Evolutionary conservation across 257 asterid species (phyloP).

Genomic region (Nicotiana sylvestris): DNA sequence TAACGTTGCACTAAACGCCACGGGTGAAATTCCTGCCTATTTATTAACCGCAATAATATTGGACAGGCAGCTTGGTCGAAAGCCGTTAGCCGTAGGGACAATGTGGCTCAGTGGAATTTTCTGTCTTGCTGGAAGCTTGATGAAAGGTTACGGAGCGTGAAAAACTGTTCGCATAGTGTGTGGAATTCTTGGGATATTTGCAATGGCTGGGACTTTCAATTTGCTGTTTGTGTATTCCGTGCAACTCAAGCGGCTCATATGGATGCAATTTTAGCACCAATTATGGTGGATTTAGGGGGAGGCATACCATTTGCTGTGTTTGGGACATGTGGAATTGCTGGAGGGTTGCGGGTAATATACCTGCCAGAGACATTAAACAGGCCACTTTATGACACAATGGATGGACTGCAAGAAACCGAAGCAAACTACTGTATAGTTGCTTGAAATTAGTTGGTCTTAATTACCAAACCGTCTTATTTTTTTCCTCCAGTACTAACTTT

Average conservation of each 20-base stretch:
- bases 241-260: slow-evolving; percentile 74
- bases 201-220: slow-evolving; percentile 84
- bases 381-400: slow-evolving; percentile 73
- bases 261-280: slow-evolving; percentile 74
- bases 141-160: slow-evolving; percentile 24
- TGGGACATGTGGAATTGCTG: slow-evolving; percentile 58
- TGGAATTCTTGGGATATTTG: slow-evolving; percentile 64
- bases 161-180: slow-evolving; percentile 39
- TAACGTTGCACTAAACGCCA: slow-evolving; percentile 58
- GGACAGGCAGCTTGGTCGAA: slow-evolving; percentile 48
- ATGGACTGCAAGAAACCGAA: slow-evolving; percentile 57
- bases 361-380: slow-evolving; percentile 68
- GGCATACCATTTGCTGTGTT: slow-evolving; percentile 56
- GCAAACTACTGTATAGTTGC: not conserved
- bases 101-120: too few relatives aligned
- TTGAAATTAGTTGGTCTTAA: too few relatives aligned
- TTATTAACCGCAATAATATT: slow-evolving; percentile 54
- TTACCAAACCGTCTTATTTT: too few relatives aligned
- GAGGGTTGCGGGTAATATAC: slow-evolving; percentile 53
- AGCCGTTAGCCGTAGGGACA: slow-evolving; percentile 56
- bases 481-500: too few relatives aligned
- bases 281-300: slow-evolving; percentile 64
- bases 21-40: slow-evolving; percentile 77
- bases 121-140: too few relatives aligned
- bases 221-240: slow-evolving; percentile 67